Evolutionary conservation across 2,329 filamentous ascomycete species (phyloP).

Genomic region (Fusarium armeniacum): DNA sequence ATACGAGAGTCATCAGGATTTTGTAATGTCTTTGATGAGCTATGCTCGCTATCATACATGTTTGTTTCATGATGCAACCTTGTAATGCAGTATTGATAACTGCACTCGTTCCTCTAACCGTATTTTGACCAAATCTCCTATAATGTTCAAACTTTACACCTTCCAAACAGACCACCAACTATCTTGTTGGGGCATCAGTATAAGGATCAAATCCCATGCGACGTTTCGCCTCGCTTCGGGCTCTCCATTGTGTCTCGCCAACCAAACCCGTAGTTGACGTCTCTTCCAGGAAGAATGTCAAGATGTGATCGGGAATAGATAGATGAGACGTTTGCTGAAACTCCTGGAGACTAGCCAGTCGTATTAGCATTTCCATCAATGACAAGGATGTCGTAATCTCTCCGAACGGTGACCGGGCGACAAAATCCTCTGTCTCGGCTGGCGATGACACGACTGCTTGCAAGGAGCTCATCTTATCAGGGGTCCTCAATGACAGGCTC

Average conservation of each 20-base stretch:
- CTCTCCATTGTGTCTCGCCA: slow-evolving; percentile 61
- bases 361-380: slow-evolving; percentile 88
- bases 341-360: slow-evolving; percentile 88
- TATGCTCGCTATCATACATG: background rate
- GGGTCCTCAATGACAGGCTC: slow-evolving; percentile 55
- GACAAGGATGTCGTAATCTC: slow-evolving; percentile 73
- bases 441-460: slow-evolving; percentile 20
- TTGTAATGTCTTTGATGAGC: background rate
- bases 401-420: slow-evolving; percentile 63
- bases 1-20: background rate
- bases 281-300: slow-evolving; percentile 86
- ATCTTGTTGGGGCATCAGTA: slow-evolving; percentile 58
- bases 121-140: slow-evolving; percentile 8
- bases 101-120: slow-evolving; percentile 6
- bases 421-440: slow-evolving; percentile 49
- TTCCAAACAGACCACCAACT: background rate
- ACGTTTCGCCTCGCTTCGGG: slow-evolving; percentile 62
- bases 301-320: slow-evolving; percentile 88
- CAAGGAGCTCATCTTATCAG: slow-evolving; percentile 15
- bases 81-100: slow-evolving; percentile 3
- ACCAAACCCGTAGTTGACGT: slow-evolving; percentile 66
- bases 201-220: slow-evolving; percentile 71
- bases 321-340: slow-evolving; percentile 91
- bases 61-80: background rate
- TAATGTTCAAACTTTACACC: background rate